Evolutionary conservation across 768 basidiomycete species (phyloP), one percentile per base, ranked within the genome.

Genomic region (Candolleomyces efflorescens): DNA sequence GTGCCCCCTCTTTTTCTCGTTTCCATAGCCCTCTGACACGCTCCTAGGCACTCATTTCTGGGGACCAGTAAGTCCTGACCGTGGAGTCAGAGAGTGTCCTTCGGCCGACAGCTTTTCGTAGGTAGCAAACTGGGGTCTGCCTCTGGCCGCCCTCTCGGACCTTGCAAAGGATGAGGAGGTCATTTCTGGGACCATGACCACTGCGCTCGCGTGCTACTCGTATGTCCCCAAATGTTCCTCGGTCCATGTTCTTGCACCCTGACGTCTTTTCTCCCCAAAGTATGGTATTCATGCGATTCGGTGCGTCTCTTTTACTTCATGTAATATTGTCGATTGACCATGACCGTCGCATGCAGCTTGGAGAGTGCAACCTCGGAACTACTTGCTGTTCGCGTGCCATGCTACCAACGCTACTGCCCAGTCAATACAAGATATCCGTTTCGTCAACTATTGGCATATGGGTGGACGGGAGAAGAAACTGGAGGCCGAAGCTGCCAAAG

Each of bases 81-180:
- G 36, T 26, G 15, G 43, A 56, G 43, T 62, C 27, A 48, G 27
- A 27, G 27, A 56, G 59, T 36, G 45, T n/a, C n/a, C 27, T 47
- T 62, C 58, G 61, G 55, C 55, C 49, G 60, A 64, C 36, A 56
- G 63, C 60, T 50, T 32, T 24, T 52, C 51, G n/a, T 67, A 96
- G 95, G 87, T 94, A 60, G 96, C 96, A 60, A 99, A 99, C 78
- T 99, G 96, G 92, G 96, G 96, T 66, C 83, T 99, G 17, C 96
- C 96, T 58, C 75, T 98, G 39, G 96, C 96, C 66, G 96, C 96
- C 44, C 77, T 99, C 45, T 68, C 94, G 5, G 96, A 99, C 76
- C 75, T 98, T 67, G 79, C 76, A 62, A 97, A 94, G 69, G 94
- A 98, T 83, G 94, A 97, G 72, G 92, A 97, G 65, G 81, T 93